Percentiles rank a stretch among this genome's conserved stretches.
Conservation (phyloP, 176 grass and related monocot genomes). For the Secale cereale region DNA sequence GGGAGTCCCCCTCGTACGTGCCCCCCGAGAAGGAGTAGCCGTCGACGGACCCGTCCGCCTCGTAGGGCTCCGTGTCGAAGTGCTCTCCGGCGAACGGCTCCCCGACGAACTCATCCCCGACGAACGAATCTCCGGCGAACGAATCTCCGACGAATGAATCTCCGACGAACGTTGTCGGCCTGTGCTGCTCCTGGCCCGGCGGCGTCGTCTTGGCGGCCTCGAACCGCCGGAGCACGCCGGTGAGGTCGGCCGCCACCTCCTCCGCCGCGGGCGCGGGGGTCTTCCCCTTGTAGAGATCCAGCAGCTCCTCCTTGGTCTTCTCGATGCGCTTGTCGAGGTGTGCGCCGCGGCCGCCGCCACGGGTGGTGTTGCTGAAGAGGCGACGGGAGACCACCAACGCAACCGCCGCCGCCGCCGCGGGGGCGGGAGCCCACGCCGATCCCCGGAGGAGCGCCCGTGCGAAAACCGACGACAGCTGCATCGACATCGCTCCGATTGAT, state of each 20-base stretch:
- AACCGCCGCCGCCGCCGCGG: neutral
- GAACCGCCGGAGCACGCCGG: constrained; percentile 5
- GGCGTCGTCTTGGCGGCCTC: neutral
- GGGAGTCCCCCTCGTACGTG: neutral
- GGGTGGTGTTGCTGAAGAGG: neutral
- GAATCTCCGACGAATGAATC: neutral
- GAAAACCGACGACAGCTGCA: no score
- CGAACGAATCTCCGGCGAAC: neutral
- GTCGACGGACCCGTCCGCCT: neutral
- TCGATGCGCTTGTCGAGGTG: neutral
- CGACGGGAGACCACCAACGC: neutral
- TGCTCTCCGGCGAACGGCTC: neutral
- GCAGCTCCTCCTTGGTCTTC: neutral
- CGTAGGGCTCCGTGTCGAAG: constrained; percentile 12
- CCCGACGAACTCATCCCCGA: neutral
- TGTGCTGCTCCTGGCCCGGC: neutral
- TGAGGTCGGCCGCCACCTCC: neutral
- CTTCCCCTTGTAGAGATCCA: neutral
- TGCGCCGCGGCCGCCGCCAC: neutral
- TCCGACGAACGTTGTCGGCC: neutral
- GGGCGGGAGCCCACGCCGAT: neutral
- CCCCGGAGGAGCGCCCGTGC: neutral
- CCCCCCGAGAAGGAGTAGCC: constrained; percentile 11
- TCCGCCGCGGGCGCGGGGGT: neutral
- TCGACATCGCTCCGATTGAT: no score